A percentile compares a stretch with the other conserved stretches of the same genome.
These are phyloP conservation scores for Cladosporium halotolerans DNA, from an alignment of 2,329 filamentous ascomycete species.

Conservation along the genomic window DNA sequence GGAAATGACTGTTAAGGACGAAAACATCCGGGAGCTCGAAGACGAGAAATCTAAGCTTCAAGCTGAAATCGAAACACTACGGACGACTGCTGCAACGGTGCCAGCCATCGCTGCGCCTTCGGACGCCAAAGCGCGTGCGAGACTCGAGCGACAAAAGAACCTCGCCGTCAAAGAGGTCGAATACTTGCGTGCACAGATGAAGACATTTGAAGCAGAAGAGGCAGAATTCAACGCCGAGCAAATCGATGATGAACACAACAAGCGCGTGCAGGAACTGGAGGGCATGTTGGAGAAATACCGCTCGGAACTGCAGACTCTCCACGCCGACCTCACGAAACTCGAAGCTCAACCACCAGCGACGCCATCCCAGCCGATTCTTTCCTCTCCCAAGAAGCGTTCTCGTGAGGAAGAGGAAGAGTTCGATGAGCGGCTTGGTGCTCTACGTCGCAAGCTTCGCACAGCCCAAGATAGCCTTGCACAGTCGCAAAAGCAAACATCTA, in stretches of 20 bases:
- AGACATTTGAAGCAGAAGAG: constrained; percentile 80
- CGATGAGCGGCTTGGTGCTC: constrained; percentile 69
- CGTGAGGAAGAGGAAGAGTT: constrained; percentile 45
- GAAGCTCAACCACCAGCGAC: constrained; percentile 42
- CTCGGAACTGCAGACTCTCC: constrained; percentile 66
- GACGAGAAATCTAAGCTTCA: constrained; percentile 60
- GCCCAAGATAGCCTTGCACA: constrained; percentile 71
- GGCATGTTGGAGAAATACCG: constrained; percentile 83
- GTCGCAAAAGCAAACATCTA: constrained; percentile 61
- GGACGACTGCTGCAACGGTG: constrained; percentile 34
- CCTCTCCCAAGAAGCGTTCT: constrained; percentile 37
- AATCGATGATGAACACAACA: constrained; percentile 66
- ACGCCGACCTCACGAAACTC: constrained; percentile 63
- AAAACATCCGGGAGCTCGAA: constrained; percentile 65
- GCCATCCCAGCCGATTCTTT: constrained; percentile 55
- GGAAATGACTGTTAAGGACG: constrained; percentile 70
- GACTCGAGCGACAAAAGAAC: constrained; percentile 77
- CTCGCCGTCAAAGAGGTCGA: constrained; percentile 89
- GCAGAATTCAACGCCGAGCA: constrained; percentile 74
- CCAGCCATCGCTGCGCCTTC: constrained; percentile 30
- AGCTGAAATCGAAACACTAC: constrained; percentile 65
- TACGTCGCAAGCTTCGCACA: constrained; percentile 81
- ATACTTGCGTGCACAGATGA: constrained; percentile 85
- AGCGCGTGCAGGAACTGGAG: constrained; percentile 75
- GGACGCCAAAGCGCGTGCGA: constrained; percentile 62